Evolutionary conservation across 345 rosid species (phyloP), one percentile per base, ranked within the genome.

Genomic region (Eucalyptus cloeziana): DNA sequence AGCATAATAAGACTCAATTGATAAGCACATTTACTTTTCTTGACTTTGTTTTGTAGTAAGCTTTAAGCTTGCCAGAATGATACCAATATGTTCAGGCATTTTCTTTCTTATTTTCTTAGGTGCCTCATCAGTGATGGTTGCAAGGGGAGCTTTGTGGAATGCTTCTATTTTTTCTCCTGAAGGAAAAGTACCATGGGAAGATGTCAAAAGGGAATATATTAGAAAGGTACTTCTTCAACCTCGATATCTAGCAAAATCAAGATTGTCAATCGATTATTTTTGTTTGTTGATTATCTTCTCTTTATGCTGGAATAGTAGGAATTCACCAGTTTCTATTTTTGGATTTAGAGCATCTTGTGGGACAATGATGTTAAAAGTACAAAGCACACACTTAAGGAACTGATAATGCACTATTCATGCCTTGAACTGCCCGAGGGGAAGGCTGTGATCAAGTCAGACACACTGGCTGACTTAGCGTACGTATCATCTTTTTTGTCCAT

Each of bases 81-180:
- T 69, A 33, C 80, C 80, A 69, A 14, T 58, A 49, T 24, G 79
- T n/a, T 21, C 16, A 80, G 88, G 88, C 58, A 50, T 87, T 69
- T 69, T 69, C 24, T 69, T 33, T 19, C 27, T 44, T 13, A 37
- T 88, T 88, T 69, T 88, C 81, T 50, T 91, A 95, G 99, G 99
- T 71, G 98, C 98, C 67, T 95, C 97, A 8, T 95, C 99, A 10
- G 96, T 95, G 91, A 97, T 97, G 99, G 97, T 94, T 91, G 99
- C 97, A 22, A 96, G 99, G 93, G 99, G 99, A 89, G 99, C 99
- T 86, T 94, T 96, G 90, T 96, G 99, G 99, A 97, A 97, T 93
- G 97, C 95, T 88, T 97, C 99, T 49, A 88, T 97, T 92, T 97
- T 96, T 94, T 97, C 97, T 88, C 92, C 99, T 40, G 90, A 92